Base-by-base conservation (phyloP, 257 asterid genomes). In the Dorcoceras hygrometricum region DNA sequence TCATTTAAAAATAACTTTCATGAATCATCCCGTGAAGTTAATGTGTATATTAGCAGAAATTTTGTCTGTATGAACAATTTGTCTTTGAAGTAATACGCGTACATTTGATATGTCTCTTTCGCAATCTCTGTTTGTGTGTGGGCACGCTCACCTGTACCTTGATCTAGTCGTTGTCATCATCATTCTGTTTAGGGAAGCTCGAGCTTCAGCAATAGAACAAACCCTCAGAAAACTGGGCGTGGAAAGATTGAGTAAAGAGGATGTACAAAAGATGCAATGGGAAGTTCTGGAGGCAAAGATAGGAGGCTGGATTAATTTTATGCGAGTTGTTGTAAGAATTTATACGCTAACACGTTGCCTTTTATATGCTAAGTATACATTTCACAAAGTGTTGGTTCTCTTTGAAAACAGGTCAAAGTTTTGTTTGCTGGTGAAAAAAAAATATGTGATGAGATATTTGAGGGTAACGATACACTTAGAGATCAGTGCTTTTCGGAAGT, bases 261-360 rank as follows among this genome's bases (percentile, higher is more conserved):
- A 93, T 73, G 97, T 93, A 39, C 97, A 90, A 68, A 90, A 80
- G 87, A 93, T 93, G 99, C 97, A 83, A 46, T 93, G 97, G 99
- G 99, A 93, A 82, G 89, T 80, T 70, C 78, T 88, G 50, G 99
- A 93, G 76, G 90, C 97, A 22, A 90, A 93, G 82, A 93, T 93
- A 23, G 95, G 96, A 59, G 82, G 85, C 62, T 90, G 97, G 97
- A 86, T 88, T 75, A 89, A 80, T 76, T 86, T 71, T 74, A 83
- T 93, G 91, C 73, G 97, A 63, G 88, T 93, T 68, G 84, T 90
- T 56, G 99, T 92, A 79, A 81, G 83, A 6, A 29, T 58, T 68
- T 61, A 26, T 16, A n/a, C 53, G 36, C 39, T 11, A 39, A 27
- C 62, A 63, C 31, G 48, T 16, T 50, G 53, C 63, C 54, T 28